A percentile compares a stretch with the other conserved stretches of the same genome.
Conservation (phyloP, 2,329 filamentous ascomycete genomes). For the Alternaria solani region DNA sequence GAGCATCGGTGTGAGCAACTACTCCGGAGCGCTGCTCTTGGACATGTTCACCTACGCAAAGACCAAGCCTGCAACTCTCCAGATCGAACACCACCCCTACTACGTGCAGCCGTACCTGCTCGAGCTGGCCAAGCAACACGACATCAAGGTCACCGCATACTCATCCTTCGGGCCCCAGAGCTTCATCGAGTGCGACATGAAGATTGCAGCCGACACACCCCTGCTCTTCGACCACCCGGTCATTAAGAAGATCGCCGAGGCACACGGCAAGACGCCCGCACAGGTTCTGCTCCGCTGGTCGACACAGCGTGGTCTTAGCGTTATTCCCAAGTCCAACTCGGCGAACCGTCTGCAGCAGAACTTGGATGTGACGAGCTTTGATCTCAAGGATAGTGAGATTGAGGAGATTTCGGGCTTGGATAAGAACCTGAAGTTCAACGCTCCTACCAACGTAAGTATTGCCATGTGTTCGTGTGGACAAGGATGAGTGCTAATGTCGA, state of each 20-base stretch:
- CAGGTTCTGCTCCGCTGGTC: constrained; percentile 89
- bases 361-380: constrained; percentile 43
- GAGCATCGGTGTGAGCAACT: constrained; percentile 51
- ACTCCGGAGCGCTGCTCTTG: constrained; percentile 56
- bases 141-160: constrained; percentile 48
- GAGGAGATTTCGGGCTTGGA: constrained; percentile 42
- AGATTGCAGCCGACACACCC: constrained; percentile 41
- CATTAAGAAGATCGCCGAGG: constrained; percentile 73
- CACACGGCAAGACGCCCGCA: constrained; percentile 71
- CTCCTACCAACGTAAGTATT: constrained; percentile 45
- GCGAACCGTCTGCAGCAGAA: constrained; percentile 43
- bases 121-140: constrained; percentile 44
- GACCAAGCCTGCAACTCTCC: constrained; percentile 46
- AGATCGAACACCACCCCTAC: constrained; percentile 52
- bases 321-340: constrained; percentile 50
- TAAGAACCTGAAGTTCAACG: constrained; percentile 45
- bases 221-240: constrained; percentile 54
- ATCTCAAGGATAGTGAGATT: constrained; percentile 41
- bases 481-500: not conserved
- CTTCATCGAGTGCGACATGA: constrained; percentile 49
- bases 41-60: constrained; percentile 62
- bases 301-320: constrained; percentile 68
- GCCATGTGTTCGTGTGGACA: not conserved
- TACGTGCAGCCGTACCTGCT: constrained; percentile 46
- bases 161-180: constrained; percentile 58